Conservation (phyloP, 352 stramenopile genomes). For the Globisporangium nunn region DNA sequence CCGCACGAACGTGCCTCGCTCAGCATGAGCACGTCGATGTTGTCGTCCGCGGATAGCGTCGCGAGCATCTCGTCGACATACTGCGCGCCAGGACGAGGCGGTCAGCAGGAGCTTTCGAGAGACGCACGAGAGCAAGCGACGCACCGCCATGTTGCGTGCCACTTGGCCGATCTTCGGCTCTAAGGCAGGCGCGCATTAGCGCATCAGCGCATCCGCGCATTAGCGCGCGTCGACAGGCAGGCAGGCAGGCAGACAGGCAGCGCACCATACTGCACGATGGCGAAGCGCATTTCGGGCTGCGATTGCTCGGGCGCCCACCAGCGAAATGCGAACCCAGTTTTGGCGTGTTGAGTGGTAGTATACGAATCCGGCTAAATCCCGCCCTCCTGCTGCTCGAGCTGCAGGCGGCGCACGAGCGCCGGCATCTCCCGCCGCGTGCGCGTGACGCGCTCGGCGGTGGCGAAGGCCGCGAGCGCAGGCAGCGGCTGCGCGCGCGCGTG, state of each 20-base stretch:
- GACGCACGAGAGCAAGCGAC: not conserved
- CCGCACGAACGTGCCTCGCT: constrained; percentile 39
- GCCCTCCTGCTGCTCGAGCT: constrained; percentile 4
- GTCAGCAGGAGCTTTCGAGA: not conserved
- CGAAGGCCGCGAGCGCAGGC: constrained; percentile 30
- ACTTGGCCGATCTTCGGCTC: constrained; percentile 66
- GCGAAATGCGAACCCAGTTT: not conserved
- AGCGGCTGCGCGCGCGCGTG: constrained; percentile 6
- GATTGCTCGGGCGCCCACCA: too few relatives aligned
- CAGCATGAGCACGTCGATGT: constrained; percentile 70
- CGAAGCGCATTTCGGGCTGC: constrained; percentile 38
- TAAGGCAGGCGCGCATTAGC: constrained; percentile 4
- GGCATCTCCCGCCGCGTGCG: constrained; percentile 42
- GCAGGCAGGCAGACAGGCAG: not conserved
- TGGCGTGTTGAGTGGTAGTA: too few relatives aligned
- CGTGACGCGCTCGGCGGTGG: constrained; percentile 42
- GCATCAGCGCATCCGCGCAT: not conserved
- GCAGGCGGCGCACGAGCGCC: constrained; percentile 24
- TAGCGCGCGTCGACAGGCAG: too few relatives aligned
- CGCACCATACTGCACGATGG: constrained; percentile 78
- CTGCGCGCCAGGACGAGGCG: constrained; percentile 10
- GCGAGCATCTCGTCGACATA: constrained; percentile 61
- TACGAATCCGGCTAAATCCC: not conserved
- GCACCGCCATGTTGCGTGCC: constrained; percentile 62
- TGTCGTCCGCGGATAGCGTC: constrained; percentile 30